Evolutionary conservation across 495 filamentous ascomycete species (phyloP).

Genomic region (Bombardia bombarda): DNA sequence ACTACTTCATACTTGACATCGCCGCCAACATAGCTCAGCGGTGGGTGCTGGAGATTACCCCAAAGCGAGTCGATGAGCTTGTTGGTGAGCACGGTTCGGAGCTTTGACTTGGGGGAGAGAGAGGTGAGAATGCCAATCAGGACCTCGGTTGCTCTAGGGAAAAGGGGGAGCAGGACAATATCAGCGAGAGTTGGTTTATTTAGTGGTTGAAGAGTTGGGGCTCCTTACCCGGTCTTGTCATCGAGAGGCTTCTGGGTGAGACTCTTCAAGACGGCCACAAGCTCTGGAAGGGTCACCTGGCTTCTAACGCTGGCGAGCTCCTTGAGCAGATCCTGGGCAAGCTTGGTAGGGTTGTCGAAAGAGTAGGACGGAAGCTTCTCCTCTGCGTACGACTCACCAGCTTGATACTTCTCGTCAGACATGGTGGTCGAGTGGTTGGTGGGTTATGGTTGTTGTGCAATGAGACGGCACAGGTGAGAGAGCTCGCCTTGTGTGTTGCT

Average conservation of each 20-base stretch:
- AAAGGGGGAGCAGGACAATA: background rate
- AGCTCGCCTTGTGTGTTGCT: no score
- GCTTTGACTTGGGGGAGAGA: conserved; percentile 48
- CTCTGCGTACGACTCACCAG: conserved; percentile 9
- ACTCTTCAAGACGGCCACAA: conserved; percentile 17
- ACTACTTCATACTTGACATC: conserved; percentile 25
- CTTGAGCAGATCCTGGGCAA: conserved; percentile 20
- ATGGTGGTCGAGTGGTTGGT: background rate
- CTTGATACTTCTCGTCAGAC: conserved; percentile 8
- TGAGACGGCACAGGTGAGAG: no score
- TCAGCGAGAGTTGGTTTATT: no score
- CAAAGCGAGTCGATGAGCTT: conserved; percentile 56
- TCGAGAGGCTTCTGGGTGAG: conserved; percentile 23
- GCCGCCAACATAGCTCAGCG: conserved; percentile 45
- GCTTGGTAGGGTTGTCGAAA: conserved; percentile 18
- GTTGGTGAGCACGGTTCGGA: conserved; percentile 47
- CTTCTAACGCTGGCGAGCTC: conserved; percentile 15
- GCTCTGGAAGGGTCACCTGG: conserved; percentile 15
- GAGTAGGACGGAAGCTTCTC: conserved; percentile 7
- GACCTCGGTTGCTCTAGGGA: conserved; percentile 18
- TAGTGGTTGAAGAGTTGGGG: no score
- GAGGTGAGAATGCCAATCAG: conserved; percentile 26
- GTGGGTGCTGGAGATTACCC: conserved; percentile 63
- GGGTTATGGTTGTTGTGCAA: no score
- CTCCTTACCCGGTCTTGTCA: conserved; percentile 22